Base-by-base conservation (phyloP, 2,329 filamentous ascomycete genomes). In the Drechslerella dactyloides region DNA sequence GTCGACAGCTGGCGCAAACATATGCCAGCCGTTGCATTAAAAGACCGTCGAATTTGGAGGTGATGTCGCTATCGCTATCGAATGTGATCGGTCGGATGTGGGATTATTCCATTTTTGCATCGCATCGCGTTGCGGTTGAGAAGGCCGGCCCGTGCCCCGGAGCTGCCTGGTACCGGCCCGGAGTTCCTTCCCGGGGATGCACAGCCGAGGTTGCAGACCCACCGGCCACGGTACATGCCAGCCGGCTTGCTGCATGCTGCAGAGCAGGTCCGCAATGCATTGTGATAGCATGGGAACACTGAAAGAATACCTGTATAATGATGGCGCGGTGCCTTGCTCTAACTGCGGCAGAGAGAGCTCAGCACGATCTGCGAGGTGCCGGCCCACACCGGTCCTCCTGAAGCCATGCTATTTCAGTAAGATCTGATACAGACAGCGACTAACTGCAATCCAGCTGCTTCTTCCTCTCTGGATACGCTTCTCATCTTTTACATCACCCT, bases 21-120 rank as follows among this genome's bases (percentile, higher is more conserved):
- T 56, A 64, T n/a, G 21, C 51, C 48, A 60, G 54, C 59, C 66
- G 66, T 56, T 64, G 66, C 66, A 70, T 70, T 53, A 64, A 70
- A 55, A 30, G 27, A 21, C 23, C 17, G 37, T 42, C 37, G n/a
- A 15, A 3, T 15, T 42, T 15, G n/a, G 15, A 13, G 37, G 5
- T 5, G n/a, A 42, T 15, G 37, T 42, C n/a, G 37, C n/a, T 13
- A 17, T 19, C 8, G 46, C 5, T 23, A n/a, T 6, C 19, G 42
- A 21, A 48, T n/a, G 19, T 21, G 17, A 11, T 19, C 3, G 17
- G 46, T 19, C 3, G 17, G 46, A 2, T 50, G 11, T 30, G 24
- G 17, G 27, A n/a, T 2, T 33, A 54, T 54, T 27, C 40, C 24
- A 23, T 44, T 24, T 33, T n/a, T 42, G 46, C 33, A 21, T 13